Evolutionary conservation across 2,329 filamentous ascomycete species (phyloP), one percentile per base, ranked within the genome.

Genomic region (Fusarium staphyleae): DNA sequence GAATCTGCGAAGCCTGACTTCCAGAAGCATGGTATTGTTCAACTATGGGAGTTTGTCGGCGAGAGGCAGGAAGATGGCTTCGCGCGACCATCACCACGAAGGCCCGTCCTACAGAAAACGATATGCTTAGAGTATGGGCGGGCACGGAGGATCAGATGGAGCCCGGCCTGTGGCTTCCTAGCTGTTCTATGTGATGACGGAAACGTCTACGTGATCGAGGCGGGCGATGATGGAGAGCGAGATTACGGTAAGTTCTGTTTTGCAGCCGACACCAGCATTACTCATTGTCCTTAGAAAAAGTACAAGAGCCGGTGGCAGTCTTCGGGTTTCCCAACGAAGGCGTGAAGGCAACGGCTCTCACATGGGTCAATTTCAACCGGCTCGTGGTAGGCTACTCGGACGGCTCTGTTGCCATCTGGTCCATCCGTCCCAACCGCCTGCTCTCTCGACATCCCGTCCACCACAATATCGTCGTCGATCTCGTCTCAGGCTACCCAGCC

Each of bases 321-420:
- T 72, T 86, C 12, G 72, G 69, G 14, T 70, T 83, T 5, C 67
- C 70, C 0, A 70, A 76, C 12, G 82, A 85, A 66, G 73, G 78
- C 48, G 72, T 83, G 33, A 72, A 76, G 19, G 78, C 80, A 22
- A 84, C 81, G 13, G 77, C 78, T 52, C 75, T 86, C 45, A 75
- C 81, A 10, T 86, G 83, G 83, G 70, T 79, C 28, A 80, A 78
- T 52, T 75, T 77, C 57, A 85, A 85, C 63, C 78, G 82, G 16
- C 70, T 86, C 32, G 80, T 75, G 0, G 71, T 83, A 24, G 83
- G 81, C 41, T 82, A 85, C 64, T 77, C 76, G 0, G 83, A 86
- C 54, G 83, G 83, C 26, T 82, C 79, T 15, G 72, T 86, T 29
- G 75, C 76, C 15, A 71, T 85, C 10, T 86, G 83, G 83, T 85